Conservation (phyloP, 805 yeast genomes). For the Kuraishia piskuri region DNA sequence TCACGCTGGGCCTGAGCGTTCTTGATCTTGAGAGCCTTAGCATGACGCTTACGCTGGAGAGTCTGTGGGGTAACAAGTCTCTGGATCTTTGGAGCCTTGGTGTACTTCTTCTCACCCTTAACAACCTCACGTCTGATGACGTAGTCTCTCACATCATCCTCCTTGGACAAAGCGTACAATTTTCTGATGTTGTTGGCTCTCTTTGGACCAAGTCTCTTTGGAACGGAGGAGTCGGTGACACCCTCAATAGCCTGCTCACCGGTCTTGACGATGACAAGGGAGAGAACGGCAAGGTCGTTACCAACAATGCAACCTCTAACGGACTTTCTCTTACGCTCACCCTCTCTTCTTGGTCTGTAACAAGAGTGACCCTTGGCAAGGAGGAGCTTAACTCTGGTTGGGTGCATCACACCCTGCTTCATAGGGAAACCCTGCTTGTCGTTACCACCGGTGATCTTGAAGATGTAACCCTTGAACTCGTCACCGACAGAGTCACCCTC, state of each 20-base stretch:
- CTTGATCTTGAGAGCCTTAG: conserved; percentile 86
- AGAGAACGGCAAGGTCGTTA: conserved; percentile 91
- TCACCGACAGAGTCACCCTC: conserved; percentile 98
- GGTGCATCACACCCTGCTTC: conserved; percentile 99
- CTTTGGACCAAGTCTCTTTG: conserved; percentile 99
- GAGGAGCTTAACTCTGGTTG: conserved; percentile 97
- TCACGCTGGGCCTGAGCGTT: conserved; percentile 99
- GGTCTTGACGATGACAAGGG: conserved; percentile 91
- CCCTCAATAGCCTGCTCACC: conserved; percentile 96
- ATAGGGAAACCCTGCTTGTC: conserved; percentile 99
- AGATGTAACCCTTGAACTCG: conserved; percentile 98
- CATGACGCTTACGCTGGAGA: conserved; percentile 98
- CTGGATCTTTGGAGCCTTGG: conserved; percentile 99
- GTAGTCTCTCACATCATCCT: conserved; percentile 82
- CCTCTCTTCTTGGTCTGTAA: conserved; percentile 99
- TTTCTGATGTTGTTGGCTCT: conserved; percentile 99
- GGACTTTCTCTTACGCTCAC: conserved; percentile 99
- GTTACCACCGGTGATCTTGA: conserved; percentile 99
- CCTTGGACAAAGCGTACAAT: conserved; percentile 96
- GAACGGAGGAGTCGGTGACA: conserved; percentile 87
- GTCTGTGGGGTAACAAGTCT: conserved; percentile 98
- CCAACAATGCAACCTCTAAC: conserved; percentile 99
- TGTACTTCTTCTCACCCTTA: conserved; percentile 97
- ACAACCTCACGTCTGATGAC: conserved; percentile 97
- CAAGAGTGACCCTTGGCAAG: conserved; percentile 92